These are phyloP conservation scores for Dictyostelium discoideum DNA, from an alignment of 78 protist species.

Conservation along the genomic window dicty_2.7 NC_007088.5:5113501-5114000, in stretches of 20 bases:
- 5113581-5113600: conserved; percentile 73
- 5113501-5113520: conserved; percentile 20
- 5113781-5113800: conserved; percentile 52
- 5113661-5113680: conserved; percentile 62
- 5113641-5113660: conserved; percentile 33
- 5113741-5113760: conserved; percentile 35
- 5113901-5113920: conserved; percentile 15
- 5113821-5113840: background rate
- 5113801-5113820: background rate
- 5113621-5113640: conserved; percentile 27
- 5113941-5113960: conserved; percentile 27
- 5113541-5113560: conserved; percentile 61
- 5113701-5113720: background rate
- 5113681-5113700: conserved; percentile 42
- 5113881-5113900: conserved; percentile 29
- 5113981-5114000: conserved; percentile 1
- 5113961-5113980: conserved; percentile 9
- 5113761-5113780: conserved; percentile 41
- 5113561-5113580: conserved; percentile 64
- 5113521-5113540: conserved; percentile 8
- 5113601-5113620: background rate
- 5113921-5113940: conserved; percentile 75
- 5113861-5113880: conserved; percentile 10
- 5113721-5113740: conserved; percentile 51
- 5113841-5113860: background rate